phyloP scores from a whole-genome alignment of 495 filamentous ascomycete species.

The Annulohypoxylon moriforme region DNA sequence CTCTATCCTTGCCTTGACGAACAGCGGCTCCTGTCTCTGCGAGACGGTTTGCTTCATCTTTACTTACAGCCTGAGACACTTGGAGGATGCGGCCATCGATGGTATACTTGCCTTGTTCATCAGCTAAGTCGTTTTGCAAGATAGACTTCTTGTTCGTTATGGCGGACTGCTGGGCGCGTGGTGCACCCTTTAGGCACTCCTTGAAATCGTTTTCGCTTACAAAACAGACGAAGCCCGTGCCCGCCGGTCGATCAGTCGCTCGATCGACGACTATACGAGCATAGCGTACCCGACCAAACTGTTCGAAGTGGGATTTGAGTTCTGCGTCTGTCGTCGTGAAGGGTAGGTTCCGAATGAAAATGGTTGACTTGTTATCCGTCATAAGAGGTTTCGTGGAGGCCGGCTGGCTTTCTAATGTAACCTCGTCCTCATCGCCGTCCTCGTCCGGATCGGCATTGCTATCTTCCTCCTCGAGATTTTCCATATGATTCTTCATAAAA shows the following conservation, averaged over 20 bases:
- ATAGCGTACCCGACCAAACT: constrained; percentile 87
- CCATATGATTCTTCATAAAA: constrained; percentile 58
- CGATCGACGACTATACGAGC: constrained; percentile 88
- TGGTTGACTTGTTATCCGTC: constrained; percentile 72
- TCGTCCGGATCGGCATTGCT: constrained; percentile 59
- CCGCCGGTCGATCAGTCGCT: constrained; percentile 83
- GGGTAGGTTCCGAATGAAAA: constrained; percentile 95
- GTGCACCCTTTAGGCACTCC: constrained; percentile 77
- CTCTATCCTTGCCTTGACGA: constrained; percentile 77
- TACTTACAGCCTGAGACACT: constrained; percentile 83
- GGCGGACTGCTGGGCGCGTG: constrained; percentile 62
- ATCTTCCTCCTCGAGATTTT: constrained; percentile 64
- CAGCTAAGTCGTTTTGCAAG: constrained; percentile 81
- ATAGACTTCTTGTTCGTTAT: constrained; percentile 74
- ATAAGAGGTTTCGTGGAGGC: constrained; percentile 51
- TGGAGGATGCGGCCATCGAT: constrained; percentile 89
- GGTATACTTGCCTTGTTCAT: constrained; percentile 84
- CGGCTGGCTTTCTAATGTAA: constrained; percentile 50
- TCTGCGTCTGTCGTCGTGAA: constrained; percentile 83
- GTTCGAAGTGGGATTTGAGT: constrained; percentile 82
- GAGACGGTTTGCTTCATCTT: constrained; percentile 78
- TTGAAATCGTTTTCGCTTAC: constrained; percentile 77
- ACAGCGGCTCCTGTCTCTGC: constrained; percentile 72
- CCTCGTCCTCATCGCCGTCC: constrained; percentile 55
- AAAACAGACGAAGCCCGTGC: constrained; percentile 96